Conservation (phyloP, 176 grass and related monocot species). For the Eleusine coracana region DNA sequence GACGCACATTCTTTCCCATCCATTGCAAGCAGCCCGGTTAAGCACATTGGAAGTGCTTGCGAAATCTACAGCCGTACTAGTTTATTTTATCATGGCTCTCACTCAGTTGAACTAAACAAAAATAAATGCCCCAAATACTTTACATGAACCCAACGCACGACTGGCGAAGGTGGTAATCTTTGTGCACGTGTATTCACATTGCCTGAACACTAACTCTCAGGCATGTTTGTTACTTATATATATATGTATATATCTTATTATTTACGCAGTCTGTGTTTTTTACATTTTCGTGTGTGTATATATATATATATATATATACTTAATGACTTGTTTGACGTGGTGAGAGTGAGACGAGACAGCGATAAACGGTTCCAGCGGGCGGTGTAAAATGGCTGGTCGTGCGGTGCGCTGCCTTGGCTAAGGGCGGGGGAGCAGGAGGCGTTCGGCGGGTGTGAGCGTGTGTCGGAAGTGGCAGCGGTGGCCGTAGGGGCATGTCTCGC, state of each 20-base stretch:
- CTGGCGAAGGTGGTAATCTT: background rate
- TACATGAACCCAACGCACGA: slow-evolving; percentile 19
- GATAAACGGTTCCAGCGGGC: slow-evolving; percentile 2
- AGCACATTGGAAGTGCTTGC: slow-evolving; percentile 5
- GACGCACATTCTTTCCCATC: background rate
- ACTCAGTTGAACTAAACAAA: background rate
- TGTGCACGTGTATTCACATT: slow-evolving; percentile 51
- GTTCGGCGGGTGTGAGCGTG: slow-evolving; percentile 73
- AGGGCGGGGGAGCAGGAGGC: slow-evolving; percentile 51
- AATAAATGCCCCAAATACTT: background rate
- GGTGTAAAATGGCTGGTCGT: slow-evolving; percentile 2
- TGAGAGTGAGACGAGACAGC: background rate
- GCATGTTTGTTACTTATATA: slow-evolving; percentile 17
- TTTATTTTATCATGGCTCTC: slow-evolving; percentile 21
- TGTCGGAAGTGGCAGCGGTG: slow-evolving; percentile 99
- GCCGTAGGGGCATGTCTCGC: slow-evolving; percentile 83
- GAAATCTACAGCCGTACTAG: background rate
- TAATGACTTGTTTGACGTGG: background rate
- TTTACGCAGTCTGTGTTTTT: slow-evolving; percentile 43
- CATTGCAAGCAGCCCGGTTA: background rate
- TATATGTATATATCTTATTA: slow-evolving; percentile 15
- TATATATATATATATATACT: background rate
- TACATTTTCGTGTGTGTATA: slow-evolving; percentile 17
- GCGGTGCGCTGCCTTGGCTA: background rate
- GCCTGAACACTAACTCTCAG: slow-evolving; percentile 19